Evolutionary conservation across 2,329 filamentous ascomycete genomes (phyloP), one percentile per base, ranked within the genome.

Genomic region (Trichothecium roseum): DNA sequence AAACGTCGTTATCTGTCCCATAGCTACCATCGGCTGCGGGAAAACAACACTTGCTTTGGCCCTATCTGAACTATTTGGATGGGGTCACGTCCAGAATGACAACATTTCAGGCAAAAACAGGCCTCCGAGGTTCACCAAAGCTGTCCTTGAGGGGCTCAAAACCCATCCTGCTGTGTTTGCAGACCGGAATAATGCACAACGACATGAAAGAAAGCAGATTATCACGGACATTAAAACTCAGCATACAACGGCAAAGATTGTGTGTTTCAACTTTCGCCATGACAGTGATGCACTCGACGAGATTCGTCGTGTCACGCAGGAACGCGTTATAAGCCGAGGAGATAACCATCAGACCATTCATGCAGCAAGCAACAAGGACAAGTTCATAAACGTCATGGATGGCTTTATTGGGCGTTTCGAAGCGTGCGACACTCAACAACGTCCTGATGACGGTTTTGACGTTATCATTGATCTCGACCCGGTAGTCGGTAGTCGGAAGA

Each of bases 281-380:
- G 75, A 87, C 38, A 65, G 94, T 50, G 74, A 83, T 36, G 64
- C 85, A 44, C 72, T 91, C 7, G 71, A 83, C 34, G 66, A 74
- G 22, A 84, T 96, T 42, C 74, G 84, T 30, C 65, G 74, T 38
- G 68, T 89, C 18, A 94, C 87, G 1, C 79, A 76, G 38, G 72
- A 79, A 42, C 79, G 91, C 34, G 85, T 98, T 1, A 63, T 95
- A 15, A 71, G 76, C 5, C 81, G 91, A 16, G 91, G 91, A 12
- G 87, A 98, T 56, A 96, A 96, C 51, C 91, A 98, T 56, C 91
- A 98, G 60, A 98, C 91, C 1, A 96, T 98, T 40, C 87, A 91
- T 50, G 88, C 89, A 9, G 81, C 75, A 31, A 81, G 84, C 37
- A 74, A 81, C 30, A 60, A 68, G 32, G 62, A 69, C 14, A 89